Conservation (phyloP, 768 basidiomycete genomes). For the Lentinus brumalis region DNA sequence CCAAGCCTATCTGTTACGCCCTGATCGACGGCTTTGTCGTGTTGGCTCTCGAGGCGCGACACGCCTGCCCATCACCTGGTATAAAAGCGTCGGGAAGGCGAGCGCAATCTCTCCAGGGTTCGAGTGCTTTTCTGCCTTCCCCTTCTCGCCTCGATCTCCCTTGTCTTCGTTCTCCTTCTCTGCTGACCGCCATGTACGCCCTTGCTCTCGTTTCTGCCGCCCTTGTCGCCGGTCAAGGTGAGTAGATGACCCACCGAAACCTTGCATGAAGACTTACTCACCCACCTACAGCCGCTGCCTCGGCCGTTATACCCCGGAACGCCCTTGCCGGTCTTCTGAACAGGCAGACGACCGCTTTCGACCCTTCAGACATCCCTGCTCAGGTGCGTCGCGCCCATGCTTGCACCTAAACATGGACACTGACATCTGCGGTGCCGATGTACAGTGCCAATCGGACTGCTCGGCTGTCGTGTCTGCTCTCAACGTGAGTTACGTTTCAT, state of each 20-base stretch:
- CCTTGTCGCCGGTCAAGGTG: slow-evolving; percentile 17
- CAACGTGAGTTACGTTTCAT: slow-evolving; percentile 3
- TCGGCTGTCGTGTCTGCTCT: slow-evolving; percentile 1
- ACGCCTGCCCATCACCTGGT: background rate
- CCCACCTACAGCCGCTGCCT: no score
- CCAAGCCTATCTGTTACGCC: no score
- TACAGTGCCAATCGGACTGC: slow-evolving; percentile 15
- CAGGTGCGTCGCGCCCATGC: background rate
- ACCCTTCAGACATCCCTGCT: background rate
- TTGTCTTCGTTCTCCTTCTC: background rate
- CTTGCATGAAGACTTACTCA: no score
- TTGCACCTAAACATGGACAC: no score
- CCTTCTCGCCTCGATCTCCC: background rate
- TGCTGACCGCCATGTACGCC: slow-evolving; percentile 4
- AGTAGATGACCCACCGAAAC: background rate
- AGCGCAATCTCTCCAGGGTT: no score
- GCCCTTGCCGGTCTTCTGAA: background rate
- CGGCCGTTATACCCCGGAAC: background rate
- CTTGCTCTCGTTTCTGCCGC: slow-evolving; percentile 9
- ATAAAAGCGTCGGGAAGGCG: background rate
- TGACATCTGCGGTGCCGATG: background rate
- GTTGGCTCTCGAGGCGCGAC: no score
- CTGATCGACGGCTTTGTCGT: no score
- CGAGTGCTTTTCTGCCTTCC: slow-evolving; percentile 1
- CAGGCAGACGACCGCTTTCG: slow-evolving; percentile 6